A percentile compares a stretch with the other conserved stretches of the same genome.
These are phyloP conservation scores for Fonsecaea multimorphosa DNA, from an alignment of 2,329 filamentous ascomycete species.

Conservation along the genomic window DNA sequence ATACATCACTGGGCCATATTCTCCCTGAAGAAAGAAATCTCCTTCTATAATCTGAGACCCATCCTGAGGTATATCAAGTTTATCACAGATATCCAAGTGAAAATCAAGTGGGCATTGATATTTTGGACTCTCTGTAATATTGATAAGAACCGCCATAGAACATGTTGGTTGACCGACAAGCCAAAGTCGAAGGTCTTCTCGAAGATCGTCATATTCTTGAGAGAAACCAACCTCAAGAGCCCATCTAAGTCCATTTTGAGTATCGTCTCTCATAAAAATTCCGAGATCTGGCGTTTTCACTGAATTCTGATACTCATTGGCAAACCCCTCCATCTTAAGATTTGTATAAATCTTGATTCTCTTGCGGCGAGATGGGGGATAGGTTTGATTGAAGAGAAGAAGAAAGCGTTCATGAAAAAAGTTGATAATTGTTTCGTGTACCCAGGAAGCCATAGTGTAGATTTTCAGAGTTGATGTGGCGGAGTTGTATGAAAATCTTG, in stretches of 20 bases:
- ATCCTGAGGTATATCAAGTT: constrained; percentile 6
- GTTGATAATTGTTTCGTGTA: constrained; percentile 4
- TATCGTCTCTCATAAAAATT: constrained; percentile 14
- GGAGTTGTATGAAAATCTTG: constrained; percentile 19
- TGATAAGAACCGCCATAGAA: constrained; percentile 10
- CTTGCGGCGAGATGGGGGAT: not conserved
- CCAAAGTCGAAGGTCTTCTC: constrained; percentile 8
- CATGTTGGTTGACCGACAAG: constrained; percentile 10
- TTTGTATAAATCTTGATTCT: constrained; percentile 8
- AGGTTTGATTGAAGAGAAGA: constrained; percentile 1
- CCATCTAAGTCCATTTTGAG: constrained; percentile 10
- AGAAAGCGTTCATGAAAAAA: not conserved
- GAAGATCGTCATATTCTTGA: constrained; percentile 14
- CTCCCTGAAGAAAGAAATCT: constrained; percentile 16
- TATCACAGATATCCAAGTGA: constrained; percentile 7
- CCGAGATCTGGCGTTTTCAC: constrained; percentile 2
- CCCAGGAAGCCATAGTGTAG: not conserved
- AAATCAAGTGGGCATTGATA: constrained; percentile 10
- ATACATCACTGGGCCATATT: constrained; percentile 14
- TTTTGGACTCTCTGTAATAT: constrained; percentile 2
- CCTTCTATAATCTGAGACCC: not conserved
- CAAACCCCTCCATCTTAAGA: not conserved
- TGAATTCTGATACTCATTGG: not conserved
- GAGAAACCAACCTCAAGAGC: constrained; percentile 16
- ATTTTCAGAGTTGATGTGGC: constrained; percentile 17